Conservation (phyloP, 306 rosid species). For the Canavalia gladiata region DNA sequence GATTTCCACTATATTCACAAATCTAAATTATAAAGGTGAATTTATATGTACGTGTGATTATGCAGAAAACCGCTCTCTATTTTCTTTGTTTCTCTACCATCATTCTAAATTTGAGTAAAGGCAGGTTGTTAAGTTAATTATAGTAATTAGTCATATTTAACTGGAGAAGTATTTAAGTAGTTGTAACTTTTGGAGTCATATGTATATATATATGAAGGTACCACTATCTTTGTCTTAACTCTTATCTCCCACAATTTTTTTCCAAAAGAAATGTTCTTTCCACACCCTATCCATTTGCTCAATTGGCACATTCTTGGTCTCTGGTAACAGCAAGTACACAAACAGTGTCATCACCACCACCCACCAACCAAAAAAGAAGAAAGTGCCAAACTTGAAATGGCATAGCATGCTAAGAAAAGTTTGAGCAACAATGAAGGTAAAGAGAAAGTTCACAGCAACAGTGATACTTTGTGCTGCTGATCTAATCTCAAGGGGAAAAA, state of each 20-base stretch:
- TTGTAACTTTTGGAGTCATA: neutral
- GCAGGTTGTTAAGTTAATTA: neutral
- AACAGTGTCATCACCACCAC: constrained; percentile 67
- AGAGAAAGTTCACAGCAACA: constrained; percentile 64
- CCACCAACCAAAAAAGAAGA: constrained; percentile 78
- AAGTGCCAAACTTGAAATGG: constrained; percentile 66
- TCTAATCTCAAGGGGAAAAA: constrained; percentile 68
- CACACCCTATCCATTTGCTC: constrained; percentile 72
- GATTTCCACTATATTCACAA: neutral
- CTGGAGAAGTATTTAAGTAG: neutral
- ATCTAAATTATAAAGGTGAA: neutral
- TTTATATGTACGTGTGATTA: too few species aligned
- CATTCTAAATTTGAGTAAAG: neutral
- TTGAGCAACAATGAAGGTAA: constrained; percentile 74
- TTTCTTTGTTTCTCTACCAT: neutral
- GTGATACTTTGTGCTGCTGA: constrained; percentile 69
- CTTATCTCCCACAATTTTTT: constrained; percentile 53
- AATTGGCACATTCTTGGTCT: constrained; percentile 69
- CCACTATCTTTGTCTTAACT: constrained; percentile 9
- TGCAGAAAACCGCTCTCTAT: neutral
- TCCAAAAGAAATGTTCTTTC: constrained; percentile 72
- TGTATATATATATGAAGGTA: constrained; percentile 11
- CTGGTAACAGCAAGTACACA: constrained; percentile 65
- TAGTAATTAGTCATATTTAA: neutral
- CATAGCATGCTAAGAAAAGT: constrained; percentile 69